These are phyloP conservation scores for Apodospora peruviana DNA, from an alignment of 495 filamentous ascomycete genomes.

Conservation along the genomic window DNA sequence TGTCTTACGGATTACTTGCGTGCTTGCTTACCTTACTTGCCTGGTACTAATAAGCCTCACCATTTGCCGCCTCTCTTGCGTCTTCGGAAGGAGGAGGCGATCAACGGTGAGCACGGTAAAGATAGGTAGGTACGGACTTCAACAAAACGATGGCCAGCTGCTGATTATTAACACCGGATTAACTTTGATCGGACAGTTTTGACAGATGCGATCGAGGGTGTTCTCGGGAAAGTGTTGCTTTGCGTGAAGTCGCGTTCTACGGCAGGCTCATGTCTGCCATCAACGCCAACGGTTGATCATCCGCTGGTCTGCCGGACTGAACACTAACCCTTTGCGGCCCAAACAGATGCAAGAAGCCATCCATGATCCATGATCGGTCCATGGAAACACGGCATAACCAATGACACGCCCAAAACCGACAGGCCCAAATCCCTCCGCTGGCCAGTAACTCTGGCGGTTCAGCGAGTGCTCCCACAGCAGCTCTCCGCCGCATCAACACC, in stretches of 20 bases:
- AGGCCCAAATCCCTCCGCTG: not conserved
- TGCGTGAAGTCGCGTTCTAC: no score
- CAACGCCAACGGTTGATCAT: conserved; percentile 2
- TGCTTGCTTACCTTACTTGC: conserved; percentile 1
- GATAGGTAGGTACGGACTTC: no score
- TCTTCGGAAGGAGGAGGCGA: conserved; percentile 8
- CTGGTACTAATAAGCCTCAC: conserved; percentile 2
- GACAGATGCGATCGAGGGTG: no score
- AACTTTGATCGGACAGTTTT: no score
- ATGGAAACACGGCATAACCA: not conserved
- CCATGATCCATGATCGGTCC: not conserved
- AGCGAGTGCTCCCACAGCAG: not conserved
- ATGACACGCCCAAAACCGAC: not conserved
- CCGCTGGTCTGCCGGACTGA: not conserved
- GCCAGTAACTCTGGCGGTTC: not conserved
- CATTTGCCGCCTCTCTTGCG: conserved; percentile 14
- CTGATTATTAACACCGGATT: no score
- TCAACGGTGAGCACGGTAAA: no score
- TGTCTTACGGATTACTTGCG: no score
- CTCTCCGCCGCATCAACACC: not conserved
- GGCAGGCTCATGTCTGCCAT: no score
- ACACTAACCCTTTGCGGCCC: not conserved
- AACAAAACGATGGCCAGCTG: no score
- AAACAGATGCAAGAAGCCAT: not conserved
- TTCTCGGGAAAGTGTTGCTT: no score